These are phyloP conservation scores for Penicillium malachiteum DNA, from an alignment of 495 filamentous ascomycete genomes.

Conservation along the genomic window DNA sequence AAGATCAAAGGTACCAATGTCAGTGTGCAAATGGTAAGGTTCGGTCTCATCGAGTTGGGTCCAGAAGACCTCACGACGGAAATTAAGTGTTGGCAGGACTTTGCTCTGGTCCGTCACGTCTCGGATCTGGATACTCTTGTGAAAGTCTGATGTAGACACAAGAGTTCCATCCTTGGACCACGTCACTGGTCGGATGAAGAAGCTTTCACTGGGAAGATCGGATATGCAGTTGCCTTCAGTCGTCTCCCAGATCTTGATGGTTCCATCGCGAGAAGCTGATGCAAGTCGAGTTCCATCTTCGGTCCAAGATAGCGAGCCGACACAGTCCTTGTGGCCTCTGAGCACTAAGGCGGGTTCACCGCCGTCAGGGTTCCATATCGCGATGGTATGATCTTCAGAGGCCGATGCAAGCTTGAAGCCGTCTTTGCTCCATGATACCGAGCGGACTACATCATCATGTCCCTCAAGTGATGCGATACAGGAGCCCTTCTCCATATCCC, in stretches of 20 bases:
- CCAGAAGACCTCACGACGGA: background rate
- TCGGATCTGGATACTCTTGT: background rate
- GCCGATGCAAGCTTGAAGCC: background rate
- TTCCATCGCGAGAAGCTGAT: background rate
- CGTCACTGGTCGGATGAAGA: background rate
- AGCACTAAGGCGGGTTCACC: background rate
- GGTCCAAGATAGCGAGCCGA: background rate
- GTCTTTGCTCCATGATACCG: background rate
- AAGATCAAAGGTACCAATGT: background rate
- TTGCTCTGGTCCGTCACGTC: background rate
- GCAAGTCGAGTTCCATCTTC: background rate
- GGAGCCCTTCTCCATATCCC: conserved; percentile 1
- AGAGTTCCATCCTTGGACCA: background rate
- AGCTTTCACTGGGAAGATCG: background rate
- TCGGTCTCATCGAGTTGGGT: background rate
- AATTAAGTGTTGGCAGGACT: background rate
- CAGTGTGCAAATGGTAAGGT: background rate
- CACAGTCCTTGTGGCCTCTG: background rate
- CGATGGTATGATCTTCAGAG: background rate
- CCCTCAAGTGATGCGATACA: background rate
- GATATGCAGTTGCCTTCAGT: background rate
- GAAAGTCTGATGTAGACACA: background rate
- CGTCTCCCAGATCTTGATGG: background rate
- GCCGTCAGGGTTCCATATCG: background rate
- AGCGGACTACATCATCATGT: background rate